Evolutionary conservation across 73 alveolate species (phyloP), one percentile per base, ranked within the genome.

Genomic region (Symbiodinium pilosum): DNA sequence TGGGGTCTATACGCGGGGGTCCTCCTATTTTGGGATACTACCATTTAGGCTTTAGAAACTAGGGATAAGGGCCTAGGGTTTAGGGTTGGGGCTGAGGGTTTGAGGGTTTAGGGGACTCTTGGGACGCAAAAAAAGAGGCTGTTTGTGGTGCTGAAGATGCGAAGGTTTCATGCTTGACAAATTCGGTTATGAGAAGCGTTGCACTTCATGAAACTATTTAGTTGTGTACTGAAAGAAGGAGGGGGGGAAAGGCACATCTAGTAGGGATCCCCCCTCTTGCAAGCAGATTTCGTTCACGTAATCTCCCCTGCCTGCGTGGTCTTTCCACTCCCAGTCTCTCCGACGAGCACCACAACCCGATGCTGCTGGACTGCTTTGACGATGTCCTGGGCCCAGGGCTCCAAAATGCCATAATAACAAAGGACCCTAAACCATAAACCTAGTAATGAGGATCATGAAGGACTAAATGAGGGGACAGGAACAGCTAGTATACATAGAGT

Each of bases 311-410:
- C 98, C 98, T 93, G 98, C 9, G 98, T 93, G 16, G 98, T 93
- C 92, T 93, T 93, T 68, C 98, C 98, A 28, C 98, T 93, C 64
- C 98, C 98, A 32, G 98, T 93, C 68, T 93, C 98, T 16, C 98
- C 98, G 7, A 93, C 98, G 47, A 93, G 92, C 47, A 93, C 98
- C 4, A 93, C 93, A 2, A 93, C 98, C 54, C 98, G 83, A 52
- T 93, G 91, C 36, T 93, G 91, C 68, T 64, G 91, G 39, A 93
- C 98, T 26, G 98, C 98, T 7, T 73, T 77, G 92, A 93, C 98
- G 54, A 93, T 93, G 36, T 44, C 98, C 91, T 93, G 44, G 39
- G n/a, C n/a, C 43, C 41, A 14, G 56, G 21, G 16, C 69, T 18
- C 18, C 32, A n/a, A n/a, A n/a, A n/a, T n/a, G n/a, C n/a, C n/a